Conservation (phyloP, 495 filamentous ascomycete species). For the Delitschia confertaspora region DNA sequence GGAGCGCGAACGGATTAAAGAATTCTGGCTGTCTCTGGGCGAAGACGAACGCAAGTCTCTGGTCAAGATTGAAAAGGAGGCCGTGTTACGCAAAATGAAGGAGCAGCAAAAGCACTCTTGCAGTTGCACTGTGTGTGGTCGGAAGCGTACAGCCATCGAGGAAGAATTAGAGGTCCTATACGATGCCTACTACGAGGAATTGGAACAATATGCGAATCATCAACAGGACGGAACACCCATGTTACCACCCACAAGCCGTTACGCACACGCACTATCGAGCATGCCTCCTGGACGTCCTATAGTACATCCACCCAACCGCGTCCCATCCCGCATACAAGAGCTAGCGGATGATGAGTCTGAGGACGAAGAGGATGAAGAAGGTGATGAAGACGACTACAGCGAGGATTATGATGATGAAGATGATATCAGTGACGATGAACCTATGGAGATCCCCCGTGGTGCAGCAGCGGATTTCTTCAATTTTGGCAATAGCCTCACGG, state of each 20-base stretch:
- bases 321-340: constrained; percentile 41
- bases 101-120: constrained; percentile 99
- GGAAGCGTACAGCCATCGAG: constrained; percentile 94
- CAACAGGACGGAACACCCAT: constrained; percentile 61
- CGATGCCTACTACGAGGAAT: constrained; percentile 96
- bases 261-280: constrained; percentile 5
- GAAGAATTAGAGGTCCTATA: constrained; percentile 98
- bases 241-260: constrained; percentile 44
- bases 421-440: constrained; percentile 48
- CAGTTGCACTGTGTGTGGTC: constrained; percentile 92
- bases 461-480: constrained; percentile 76
- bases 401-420: constrained; percentile 46
- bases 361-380: constrained; percentile 52
- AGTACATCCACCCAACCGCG: constrained; percentile 9
- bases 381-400: constrained; percentile 57
- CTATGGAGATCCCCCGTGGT: constrained; percentile 44
- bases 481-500: constrained; percentile 93
- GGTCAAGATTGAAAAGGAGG: constrained; percentile 97
- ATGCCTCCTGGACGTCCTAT: constrained; percentile 6
- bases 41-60: constrained; percentile 89
- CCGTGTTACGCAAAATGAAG: constrained; percentile 98
- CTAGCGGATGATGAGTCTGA: constrained; percentile 51
- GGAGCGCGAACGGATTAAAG: constrained; percentile 92
- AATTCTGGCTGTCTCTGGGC: constrained; percentile 95
- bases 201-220: constrained; percentile 93